Evolutionary conservation across 163 green algal genomes (phyloP), one percentile per base, ranked within the genome.

Genomic region (Trebouxiophyceae sp.): DNA sequence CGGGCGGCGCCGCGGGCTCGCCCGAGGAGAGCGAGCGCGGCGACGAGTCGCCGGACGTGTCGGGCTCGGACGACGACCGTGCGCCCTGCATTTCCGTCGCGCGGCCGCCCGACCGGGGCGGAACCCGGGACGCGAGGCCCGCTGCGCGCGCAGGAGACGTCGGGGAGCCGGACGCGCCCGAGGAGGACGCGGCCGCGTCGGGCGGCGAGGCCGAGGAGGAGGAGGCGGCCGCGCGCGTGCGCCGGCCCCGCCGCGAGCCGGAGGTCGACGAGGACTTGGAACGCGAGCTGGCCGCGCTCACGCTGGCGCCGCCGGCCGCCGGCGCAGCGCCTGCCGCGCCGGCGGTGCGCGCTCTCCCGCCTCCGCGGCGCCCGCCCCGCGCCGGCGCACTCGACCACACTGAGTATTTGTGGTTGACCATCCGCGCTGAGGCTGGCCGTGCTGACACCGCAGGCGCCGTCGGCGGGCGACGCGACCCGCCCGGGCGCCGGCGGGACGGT

Each of bases 211-310:
- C 57, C 12, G 61, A 62, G 4, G 65, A 33, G 1, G 63, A 33
- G 1, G 33, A 58, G 6, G 65, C 57, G 29, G 65, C 26, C 24
- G 26, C n/a, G 67, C 47, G 12, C 45, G 33, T 62, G 45, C 20
- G 22, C 16, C 19, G 24, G 22, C 33, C 22, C 24, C n/a, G 2
- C 4, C 20, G 50, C 45, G 55, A 62, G 19, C 26, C 54, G 2
- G 64, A 77, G 28, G 33, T 63, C 3, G 72, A 79, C 54, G 50
- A 63, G 32, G 69, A 87, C 4, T 89, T 89, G 70, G 83, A 89
- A 63, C 69, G 74, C 3, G 83, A 88, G 54, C 73, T 85, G 26
- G 66, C 70, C 4, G 70, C 70, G 4, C 58, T 84, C 7, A 80
- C 83, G 70, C 39, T 60, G 8, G 79, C 78, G 33, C 33, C 33